A percentile compares a stretch with the other conserved stretches of the same genome.
Conservation (phyloP, 352 stramenopile species). For the Thalassiosira mediterranea region DNA sequence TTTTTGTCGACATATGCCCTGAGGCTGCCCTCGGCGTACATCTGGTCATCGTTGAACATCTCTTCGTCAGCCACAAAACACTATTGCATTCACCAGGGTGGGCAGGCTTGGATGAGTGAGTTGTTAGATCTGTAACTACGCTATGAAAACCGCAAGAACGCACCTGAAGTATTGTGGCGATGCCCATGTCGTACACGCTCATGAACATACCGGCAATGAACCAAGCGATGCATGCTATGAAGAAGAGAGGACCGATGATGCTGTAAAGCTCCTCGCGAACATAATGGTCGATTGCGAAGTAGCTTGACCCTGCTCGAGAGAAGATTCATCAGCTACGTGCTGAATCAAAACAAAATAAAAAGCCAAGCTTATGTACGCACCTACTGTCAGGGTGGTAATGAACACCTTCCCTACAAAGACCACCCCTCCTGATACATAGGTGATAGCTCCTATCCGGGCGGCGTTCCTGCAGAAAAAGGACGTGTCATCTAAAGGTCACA, state of each 20-base stretch:
- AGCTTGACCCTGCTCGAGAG: conserved; percentile 55
- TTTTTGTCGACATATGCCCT: conserved; percentile 53
- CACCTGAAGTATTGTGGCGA: conserved; percentile 93
- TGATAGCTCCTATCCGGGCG: conserved; percentile 88
- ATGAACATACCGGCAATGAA: conserved; percentile 93
- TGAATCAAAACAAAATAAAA: no score
- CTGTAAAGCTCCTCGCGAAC: conserved; percentile 86
- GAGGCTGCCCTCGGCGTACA: conserved; percentile 59
- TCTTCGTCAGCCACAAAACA: conserved; percentile 93
- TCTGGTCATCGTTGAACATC: conserved; percentile 82
- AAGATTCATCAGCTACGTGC: no score
- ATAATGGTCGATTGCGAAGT: conserved; percentile 57
- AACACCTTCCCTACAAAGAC: conserved; percentile 92
- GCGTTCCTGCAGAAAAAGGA: no score
- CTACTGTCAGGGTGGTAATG: conserved; percentile 68
- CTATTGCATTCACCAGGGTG: conserved; percentile 87
- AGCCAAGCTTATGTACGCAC: no score
- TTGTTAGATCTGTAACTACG: not conserved
- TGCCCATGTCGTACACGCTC: conserved; percentile 93
- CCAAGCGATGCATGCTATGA: conserved; percentile 91
- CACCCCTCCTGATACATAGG: conserved; percentile 89
- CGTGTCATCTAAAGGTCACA: no score
- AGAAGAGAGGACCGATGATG: conserved; percentile 87
- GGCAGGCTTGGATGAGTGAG: not conserved
- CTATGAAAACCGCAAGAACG: conserved; percentile 65